Evolutionary conservation across 1,139 yeast genomes (phyloP), one percentile per base, ranked within the genome.

Genomic region (Pneumocystis oryctolagi): DNA sequence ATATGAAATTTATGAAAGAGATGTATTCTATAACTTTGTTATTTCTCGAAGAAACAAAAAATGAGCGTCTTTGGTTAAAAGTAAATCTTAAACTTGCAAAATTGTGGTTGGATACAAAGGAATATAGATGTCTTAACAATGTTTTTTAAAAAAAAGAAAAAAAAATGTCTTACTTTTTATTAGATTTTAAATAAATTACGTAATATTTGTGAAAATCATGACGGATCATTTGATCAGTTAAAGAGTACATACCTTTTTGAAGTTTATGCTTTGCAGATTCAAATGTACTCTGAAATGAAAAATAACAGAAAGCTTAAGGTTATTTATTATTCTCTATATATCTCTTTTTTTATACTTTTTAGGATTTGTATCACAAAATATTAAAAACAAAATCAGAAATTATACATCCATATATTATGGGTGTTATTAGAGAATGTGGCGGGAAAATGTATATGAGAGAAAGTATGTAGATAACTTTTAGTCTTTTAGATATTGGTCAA

Each of bases 361-460:
- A 64, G 67, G 75, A 75, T 61, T 73, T 83, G 18, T 83, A 84
- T 69, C 74, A 76, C 61, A 76, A 78, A 66, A 79, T 87, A 20
- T 69, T 78, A 40, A 72, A 73, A 6, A 76, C 82, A 58, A 78
- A 80, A 31, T 77, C 85, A 0, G 87, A 88, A 0, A 84, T 86
- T 6, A 86, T 89, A 0, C 94, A 87, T 69, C 90, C 95, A 0
- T 76, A 80, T 61, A 83, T 85, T 55, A 76, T 84, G 70, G 95
- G 92, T 0, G 80, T 84, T 9, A 80, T 87, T 42, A 78, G 83
- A 65, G 92, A 87, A 70, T 84, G 89, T 69, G 89, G 89, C 0
- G 95, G 89, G 1, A 80, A 83, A 66, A 79, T 87, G 68, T 80
- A 82, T 64, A 83, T 86, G 78, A 78, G 80, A 67, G 79, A 82